Evolutionary conservation across 768 basidiomycete species (phyloP).

Genomic region (Pleurotus citrinopileatus): DNA sequence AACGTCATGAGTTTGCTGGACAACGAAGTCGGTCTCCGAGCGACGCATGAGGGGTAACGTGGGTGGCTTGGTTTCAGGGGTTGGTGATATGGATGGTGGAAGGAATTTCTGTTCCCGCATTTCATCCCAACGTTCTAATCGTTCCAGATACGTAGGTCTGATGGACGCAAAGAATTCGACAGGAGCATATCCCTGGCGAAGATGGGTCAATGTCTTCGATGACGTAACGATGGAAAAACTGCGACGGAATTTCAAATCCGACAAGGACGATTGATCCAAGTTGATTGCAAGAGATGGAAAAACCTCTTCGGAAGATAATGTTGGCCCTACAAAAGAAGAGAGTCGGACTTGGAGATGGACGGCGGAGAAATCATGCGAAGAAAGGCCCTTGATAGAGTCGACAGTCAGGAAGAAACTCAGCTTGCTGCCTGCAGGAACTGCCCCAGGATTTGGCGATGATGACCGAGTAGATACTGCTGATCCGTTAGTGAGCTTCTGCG

Average conservation of each 20-base stretch:
- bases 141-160: conserved; percentile 80
- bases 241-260: conserved; percentile 81
- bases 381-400: conserved; percentile 85
- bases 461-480: conserved; percentile 70
- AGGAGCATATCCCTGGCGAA: conserved; percentile 76
- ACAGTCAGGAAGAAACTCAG: conserved; percentile 82
- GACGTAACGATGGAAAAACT: conserved; percentile 78
- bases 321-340: conserved; percentile 80
- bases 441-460: conserved; percentile 68
- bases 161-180: conserved; percentile 89
- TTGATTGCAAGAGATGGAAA: conserved; percentile 76
- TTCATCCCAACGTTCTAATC: conserved; percentile 93
- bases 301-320: conserved; percentile 71
- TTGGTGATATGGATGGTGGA: conserved; percentile 33
- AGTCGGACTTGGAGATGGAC: conserved; percentile 87
- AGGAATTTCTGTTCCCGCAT: conserved; percentile 72
- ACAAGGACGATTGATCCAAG: conserved; percentile 65
- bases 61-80: conserved; percentile 37
- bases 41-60: conserved; percentile 77
- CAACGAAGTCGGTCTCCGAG: conserved; percentile 89
- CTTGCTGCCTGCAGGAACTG: conserved; percentile 73
- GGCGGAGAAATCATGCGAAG: conserved; percentile 84
- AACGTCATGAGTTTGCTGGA: conserved; percentile 88
- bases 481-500: conserved; percentile 55
- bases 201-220: conserved; percentile 66